Percentiles rank a stretch among this genome's conserved stretches.
phyloP scores from a whole-genome alignment of 2,329 filamentous ascomycete species.

The Aspergillus chevalieri region DNA sequence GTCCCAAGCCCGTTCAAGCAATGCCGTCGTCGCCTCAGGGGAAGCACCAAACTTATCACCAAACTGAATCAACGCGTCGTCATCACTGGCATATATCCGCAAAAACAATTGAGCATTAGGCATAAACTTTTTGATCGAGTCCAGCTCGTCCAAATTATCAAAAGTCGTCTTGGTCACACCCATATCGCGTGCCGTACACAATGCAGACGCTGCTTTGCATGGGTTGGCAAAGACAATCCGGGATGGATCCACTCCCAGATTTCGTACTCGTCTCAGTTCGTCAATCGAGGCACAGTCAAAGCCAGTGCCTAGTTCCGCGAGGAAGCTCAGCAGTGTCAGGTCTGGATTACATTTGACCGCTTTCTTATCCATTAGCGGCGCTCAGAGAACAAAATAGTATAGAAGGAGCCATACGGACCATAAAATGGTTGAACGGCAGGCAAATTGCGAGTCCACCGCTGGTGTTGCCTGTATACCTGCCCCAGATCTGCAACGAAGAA shows the following conservation, averaged over 20 bases:
- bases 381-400: not conserved
- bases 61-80: slow-evolving; percentile 1
- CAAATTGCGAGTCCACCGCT: slow-evolving; percentile 11
- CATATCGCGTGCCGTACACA: slow-evolving; percentile 12
- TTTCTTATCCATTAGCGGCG: slow-evolving; percentile 3
- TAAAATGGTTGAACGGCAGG: slow-evolving; percentile 16
- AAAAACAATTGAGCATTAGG: slow-evolving; percentile 17
- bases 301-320: slow-evolving; percentile 16
- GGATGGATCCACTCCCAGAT: slow-evolving; percentile 16
- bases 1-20: slow-evolving; percentile 17
- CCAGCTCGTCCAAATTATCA: slow-evolving; percentile 23
- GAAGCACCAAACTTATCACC: slow-evolving; percentile 15
- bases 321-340: slow-evolving; percentile 13
- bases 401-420: slow-evolving; percentile 5
- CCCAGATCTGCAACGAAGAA: slow-evolving; percentile 19
- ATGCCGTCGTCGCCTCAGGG: slow-evolving; percentile 8
- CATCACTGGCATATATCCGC: slow-evolving; percentile 9
- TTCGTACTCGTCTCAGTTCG: slow-evolving; percentile 17
- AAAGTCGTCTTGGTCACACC: slow-evolving; percentile 20
- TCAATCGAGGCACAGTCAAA: slow-evolving; percentile 25
- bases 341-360: slow-evolving; percentile 28
- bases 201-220: slow-evolving; percentile 16
- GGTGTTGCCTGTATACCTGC: slow-evolving; percentile 12
- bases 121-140: slow-evolving; percentile 15
- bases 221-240: slow-evolving; percentile 24